Evolutionary conservation across 2,329 filamentous ascomycete species (phyloP).

Genomic region (Ophiostoma novo-ulmi): DNA sequence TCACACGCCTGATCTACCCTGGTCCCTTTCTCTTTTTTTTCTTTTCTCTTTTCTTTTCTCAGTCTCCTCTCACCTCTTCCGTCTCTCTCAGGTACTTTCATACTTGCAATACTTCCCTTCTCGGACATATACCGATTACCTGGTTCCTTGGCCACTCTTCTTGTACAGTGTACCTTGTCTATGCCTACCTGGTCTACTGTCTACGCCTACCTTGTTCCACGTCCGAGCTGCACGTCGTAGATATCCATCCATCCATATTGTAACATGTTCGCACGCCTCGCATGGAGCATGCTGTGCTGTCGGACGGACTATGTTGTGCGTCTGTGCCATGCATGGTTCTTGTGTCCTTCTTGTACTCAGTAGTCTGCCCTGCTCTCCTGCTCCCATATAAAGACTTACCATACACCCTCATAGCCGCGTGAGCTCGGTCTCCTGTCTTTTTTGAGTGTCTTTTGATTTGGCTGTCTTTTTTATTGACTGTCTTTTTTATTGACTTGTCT

Average conservation of each 20-base stretch:
- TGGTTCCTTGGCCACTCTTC: not conserved
- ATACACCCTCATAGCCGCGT: conserved; percentile 6
- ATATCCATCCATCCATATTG: conserved; percentile 9
- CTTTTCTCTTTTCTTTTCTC: not conserved
- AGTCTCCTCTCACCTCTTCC: not conserved
- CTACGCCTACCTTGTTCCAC: conserved; percentile 5
- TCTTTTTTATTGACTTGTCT: not conserved
- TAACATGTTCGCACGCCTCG: not conserved
- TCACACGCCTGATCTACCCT: not conserved
- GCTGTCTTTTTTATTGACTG: not conserved
- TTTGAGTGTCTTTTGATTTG: not conserved
- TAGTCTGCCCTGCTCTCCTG: not conserved
- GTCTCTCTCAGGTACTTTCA: not conserved
- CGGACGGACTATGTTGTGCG: conserved; percentile 2
- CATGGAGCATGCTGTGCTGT: conserved; percentile 4
- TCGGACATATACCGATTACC: conserved; percentile 1
- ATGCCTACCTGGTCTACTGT: not conserved
- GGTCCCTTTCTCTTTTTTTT: not conserved
- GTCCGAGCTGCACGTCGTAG: conserved; percentile 9
- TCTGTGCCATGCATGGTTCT: not conserved
- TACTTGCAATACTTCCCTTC: not conserved
- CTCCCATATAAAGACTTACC: conserved; percentile 10
- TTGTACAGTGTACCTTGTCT: not conserved
- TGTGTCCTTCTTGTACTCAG: too few relatives aligned
- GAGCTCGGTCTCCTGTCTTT: not conserved